A percentile compares a stretch with the other conserved stretches of the same genome.
phyloP scores from a whole-genome alignment of 2,329 filamentous ascomycete genomes.

The Lachnellula occidentalis region DNA sequence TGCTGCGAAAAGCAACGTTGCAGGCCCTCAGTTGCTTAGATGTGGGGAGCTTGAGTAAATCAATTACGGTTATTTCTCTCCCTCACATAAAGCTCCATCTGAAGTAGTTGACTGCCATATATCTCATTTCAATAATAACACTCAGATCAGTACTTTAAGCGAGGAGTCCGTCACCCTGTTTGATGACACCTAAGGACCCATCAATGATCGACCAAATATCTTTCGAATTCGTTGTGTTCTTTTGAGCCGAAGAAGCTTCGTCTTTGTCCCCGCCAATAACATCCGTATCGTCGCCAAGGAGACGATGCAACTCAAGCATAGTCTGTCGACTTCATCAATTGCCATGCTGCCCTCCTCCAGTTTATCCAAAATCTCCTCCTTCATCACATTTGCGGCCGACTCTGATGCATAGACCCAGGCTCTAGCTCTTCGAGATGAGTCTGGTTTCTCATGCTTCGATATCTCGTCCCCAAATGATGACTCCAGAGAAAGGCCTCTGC shows the following conservation, averaged over 20 bases:
- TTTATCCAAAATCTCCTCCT: slow-evolving; percentile 54
- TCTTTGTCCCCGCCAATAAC: neutral
- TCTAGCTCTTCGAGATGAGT: slow-evolving; percentile 41
- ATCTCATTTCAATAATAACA: neutral
- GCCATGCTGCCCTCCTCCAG: slow-evolving; percentile 54
- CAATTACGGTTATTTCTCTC: too few relatives aligned
- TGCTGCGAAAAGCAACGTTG: too few relatives aligned
- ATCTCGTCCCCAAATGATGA: slow-evolving; percentile 40
- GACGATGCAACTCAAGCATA: slow-evolving; percentile 43
- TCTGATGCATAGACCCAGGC: slow-evolving; percentile 58
- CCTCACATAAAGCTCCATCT: too few relatives aligned
- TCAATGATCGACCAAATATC: slow-evolving; percentile 30
- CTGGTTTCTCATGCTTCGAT: slow-evolving; percentile 34
- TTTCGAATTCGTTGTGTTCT: slow-evolving; percentile 1
- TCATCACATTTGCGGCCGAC: slow-evolving; percentile 52
- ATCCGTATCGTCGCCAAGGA: slow-evolving; percentile 36
- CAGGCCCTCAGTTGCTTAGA: too few relatives aligned
- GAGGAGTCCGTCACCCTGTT: slow-evolving; percentile 10
- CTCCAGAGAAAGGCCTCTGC: slow-evolving; percentile 18
- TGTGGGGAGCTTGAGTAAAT: too few relatives aligned
- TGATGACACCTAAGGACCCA: slow-evolving; percentile 29
- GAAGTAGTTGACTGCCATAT: too few relatives aligned
- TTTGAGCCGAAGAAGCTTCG: neutral
- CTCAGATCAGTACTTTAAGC: neutral
- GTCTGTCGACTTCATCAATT: slow-evolving; percentile 47